Evolutionary conservation across 192 early-diverging fungal species (phyloP).

Genomic region (Phlyctochytrium planicorne): DNA sequence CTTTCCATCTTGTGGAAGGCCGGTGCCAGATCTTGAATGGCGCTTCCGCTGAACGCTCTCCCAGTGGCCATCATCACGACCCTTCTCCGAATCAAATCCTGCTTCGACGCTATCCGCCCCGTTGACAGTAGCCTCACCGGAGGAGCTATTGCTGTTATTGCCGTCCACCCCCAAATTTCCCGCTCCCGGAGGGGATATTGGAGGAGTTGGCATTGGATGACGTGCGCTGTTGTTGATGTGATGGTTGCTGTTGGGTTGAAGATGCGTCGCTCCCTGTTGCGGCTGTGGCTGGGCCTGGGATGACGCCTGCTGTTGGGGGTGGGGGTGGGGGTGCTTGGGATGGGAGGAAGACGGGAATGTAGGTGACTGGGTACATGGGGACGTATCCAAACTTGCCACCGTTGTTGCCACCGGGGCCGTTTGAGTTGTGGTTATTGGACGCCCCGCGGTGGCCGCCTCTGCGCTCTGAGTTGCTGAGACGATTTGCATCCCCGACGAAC

Average conservation of each 20-base stretch:
- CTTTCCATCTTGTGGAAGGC: too few species aligned
- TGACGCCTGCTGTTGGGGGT: conserved; percentile 1
- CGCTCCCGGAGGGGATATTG: not conserved
- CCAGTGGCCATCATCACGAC: conserved; percentile 16
- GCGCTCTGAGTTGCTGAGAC: not conserved
- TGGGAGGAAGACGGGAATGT: not conserved
- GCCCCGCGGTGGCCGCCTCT: conserved; percentile 25
- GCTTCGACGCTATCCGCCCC: too few species aligned
- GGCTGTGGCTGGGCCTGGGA: not conserved
- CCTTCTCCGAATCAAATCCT: not conserved
- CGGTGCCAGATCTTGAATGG: too few species aligned
- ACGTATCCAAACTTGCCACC: conserved; percentile 30
- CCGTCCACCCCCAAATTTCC: too few species aligned
- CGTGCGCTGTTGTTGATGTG: not conserved
- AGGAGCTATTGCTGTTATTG: too few species aligned
- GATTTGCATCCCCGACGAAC: conserved; percentile 1
- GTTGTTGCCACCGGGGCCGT: conserved; percentile 17
- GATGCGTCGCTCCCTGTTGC: not conserved
- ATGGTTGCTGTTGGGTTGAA: not conserved
- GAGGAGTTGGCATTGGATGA: not conserved
- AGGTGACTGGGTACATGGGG: conserved; percentile 6
- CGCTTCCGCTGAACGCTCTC: conserved; percentile 8
- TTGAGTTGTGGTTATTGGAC: conserved; percentile 6
- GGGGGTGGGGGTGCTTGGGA: not conserved
- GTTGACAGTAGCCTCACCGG: too few species aligned